Percentiles rank a stretch among this genome's conserved stretches.
Conservation (phyloP, 495 filamentous ascomycete genomes). For the Bacidia rubella region DNA sequence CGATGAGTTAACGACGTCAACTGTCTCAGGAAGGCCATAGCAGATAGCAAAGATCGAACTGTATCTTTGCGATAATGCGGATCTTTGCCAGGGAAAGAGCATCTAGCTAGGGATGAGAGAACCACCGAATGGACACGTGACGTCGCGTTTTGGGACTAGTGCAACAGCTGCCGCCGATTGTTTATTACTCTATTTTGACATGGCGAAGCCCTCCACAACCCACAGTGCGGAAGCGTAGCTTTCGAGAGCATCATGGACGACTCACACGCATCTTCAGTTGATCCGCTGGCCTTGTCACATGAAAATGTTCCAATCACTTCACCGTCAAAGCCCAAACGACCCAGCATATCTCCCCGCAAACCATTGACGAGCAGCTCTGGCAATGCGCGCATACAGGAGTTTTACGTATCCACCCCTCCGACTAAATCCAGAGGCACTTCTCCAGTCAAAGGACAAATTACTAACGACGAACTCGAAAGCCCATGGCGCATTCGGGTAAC, state of each 20-base stretch:
- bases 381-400: slow-evolving; percentile 14
- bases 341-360: slow-evolving; percentile 12
- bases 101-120: no score
- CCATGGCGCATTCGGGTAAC: slow-evolving; percentile 48
- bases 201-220: no score
- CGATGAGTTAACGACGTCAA: no score
- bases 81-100: no score
- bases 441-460: slow-evolving; percentile 1
- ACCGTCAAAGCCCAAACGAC: slow-evolving; percentile 2
- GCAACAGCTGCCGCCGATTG: no score
- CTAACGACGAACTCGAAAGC: slow-evolving; percentile 26
- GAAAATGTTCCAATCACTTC: slow-evolving; percentile 3
- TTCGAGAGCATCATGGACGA: neutral
- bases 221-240: no score
- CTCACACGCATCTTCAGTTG: slow-evolving; percentile 6
- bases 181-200: no score
- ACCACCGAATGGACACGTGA: no score
- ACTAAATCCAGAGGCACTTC: neutral
- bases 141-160: no score
- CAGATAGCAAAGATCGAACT: no score
- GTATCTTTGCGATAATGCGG: no score
- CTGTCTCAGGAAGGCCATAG: no score
- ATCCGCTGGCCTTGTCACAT: slow-evolving; percentile 11
- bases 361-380: slow-evolving; percentile 9
- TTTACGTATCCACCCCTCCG: slow-evolving; percentile 14